Evolutionary conservation across 1,284 basidiomycete genomes (phyloP).

Genomic region (Papiliotrema terrestris): DNA sequence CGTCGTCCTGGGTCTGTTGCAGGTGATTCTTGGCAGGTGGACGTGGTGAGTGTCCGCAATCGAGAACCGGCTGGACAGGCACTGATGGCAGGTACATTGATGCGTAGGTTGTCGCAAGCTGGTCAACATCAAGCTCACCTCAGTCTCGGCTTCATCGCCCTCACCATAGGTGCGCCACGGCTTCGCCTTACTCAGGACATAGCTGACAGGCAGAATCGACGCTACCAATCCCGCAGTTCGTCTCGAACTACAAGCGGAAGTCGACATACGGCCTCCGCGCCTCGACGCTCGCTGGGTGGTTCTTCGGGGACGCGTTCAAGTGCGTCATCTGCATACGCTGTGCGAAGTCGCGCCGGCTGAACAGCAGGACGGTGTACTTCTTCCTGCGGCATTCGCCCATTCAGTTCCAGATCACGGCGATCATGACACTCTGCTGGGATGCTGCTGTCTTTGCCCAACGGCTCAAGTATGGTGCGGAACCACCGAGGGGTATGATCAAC

Average conservation of each 20-base stretch:
- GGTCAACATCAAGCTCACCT: constrained; percentile 2
- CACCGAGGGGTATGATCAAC: constrained; percentile 16
- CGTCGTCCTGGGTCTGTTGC: constrained; percentile 42
- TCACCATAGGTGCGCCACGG: constrained; percentile 47
- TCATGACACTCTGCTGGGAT: constrained; percentile 47
- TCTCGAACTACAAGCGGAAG: constrained; percentile 51
- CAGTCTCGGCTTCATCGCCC: constrained; percentile 52
- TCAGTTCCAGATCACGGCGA: constrained; percentile 51
- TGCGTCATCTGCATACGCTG: constrained; percentile 9
- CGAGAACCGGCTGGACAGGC: neutral
- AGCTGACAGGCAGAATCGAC: constrained; percentile 47
- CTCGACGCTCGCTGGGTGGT: constrained; percentile 51
- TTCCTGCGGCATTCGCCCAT: constrained; percentile 50
- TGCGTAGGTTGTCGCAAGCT: constrained; percentile 36
- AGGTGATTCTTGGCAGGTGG: constrained; percentile 41
- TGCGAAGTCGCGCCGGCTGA: no score
- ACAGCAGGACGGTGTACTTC: constrained; percentile 46
- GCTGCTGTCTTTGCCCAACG: constrained; percentile 37
- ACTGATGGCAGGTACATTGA: constrained; percentile 38
- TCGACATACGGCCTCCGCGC: constrained; percentile 53
- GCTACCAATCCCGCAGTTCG: constrained; percentile 54
- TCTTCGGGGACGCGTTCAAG: constrained; percentile 50
- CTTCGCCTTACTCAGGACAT: neutral
- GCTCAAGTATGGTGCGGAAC: constrained; percentile 35
- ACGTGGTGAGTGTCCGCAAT: constrained; percentile 29